phyloP scores from a whole-genome alignment of 2,329 filamentous ascomycete genomes.

The Penicillium sp. region DNA sequence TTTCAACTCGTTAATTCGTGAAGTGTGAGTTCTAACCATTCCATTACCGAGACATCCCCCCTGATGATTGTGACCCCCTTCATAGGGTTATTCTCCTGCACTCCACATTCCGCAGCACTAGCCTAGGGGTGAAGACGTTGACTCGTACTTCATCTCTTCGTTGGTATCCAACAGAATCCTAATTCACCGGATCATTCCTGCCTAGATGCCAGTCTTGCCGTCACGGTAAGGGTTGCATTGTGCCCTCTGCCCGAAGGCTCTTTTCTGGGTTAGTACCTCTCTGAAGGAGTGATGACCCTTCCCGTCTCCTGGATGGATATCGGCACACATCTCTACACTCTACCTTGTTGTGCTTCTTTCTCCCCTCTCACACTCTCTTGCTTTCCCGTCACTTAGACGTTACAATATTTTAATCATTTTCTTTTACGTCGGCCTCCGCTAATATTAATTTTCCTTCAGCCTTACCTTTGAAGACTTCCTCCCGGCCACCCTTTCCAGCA shows the following conservation, averaged over 20 bases:
- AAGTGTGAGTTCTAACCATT: constrained; percentile 36
- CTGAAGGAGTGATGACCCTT: constrained; percentile 26
- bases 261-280: constrained; percentile 43
- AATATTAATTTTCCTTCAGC: constrained; percentile 35
- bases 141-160: constrained; percentile 45
- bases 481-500: constrained; percentile 30
- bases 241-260: constrained; percentile 41
- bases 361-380: constrained; percentile 5
- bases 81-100: constrained; percentile 39
- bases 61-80: constrained; percentile 41
- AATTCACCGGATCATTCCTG: constrained; percentile 43
- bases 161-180: constrained; percentile 37
- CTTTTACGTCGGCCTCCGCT: constrained; percentile 17
- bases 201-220: constrained; percentile 47
- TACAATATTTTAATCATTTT: constrained; percentile 15
- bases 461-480: constrained; percentile 32
- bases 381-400: not conserved
- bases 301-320: constrained; percentile 14
- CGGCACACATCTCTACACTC: constrained; percentile 13
- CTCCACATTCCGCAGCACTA: constrained; percentile 40
- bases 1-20: constrained; percentile 29
- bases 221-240: constrained; percentile 45
- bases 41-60: constrained; percentile 33
- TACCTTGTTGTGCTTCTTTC: constrained; percentile 9
- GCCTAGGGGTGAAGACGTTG: constrained; percentile 47